Evolutionary conservation across 2,329 filamentous ascomycete species (phyloP).

Genomic region (Colletotrichum acutatum): DNA sequence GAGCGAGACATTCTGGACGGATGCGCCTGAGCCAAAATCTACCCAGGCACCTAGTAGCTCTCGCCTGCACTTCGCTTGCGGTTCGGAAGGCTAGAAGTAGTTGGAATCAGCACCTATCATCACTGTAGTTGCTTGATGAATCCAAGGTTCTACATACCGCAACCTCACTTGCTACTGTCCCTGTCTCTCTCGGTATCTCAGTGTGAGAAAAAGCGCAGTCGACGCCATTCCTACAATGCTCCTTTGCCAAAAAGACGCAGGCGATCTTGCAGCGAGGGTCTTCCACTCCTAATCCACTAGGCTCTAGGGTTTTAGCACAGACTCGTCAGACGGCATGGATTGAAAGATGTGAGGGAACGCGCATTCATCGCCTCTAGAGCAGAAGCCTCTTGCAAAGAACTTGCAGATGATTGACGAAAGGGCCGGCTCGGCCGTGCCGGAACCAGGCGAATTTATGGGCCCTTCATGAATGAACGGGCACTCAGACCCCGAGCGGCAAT

Average conservation of each 20-base stretch:
- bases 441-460: neutral
- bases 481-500: neutral
- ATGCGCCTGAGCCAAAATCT: constrained; percentile 39
- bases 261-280: neutral
- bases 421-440: neutral
- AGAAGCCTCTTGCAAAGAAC: neutral
- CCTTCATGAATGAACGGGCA: neutral
- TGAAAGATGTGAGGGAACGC: neutral
- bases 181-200: neutral
- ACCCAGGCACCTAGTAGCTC: neutral
- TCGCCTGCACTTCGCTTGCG: neutral
- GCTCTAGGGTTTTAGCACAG: too few relatives aligned
- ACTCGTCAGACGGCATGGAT: too few relatives aligned
- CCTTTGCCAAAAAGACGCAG: neutral
- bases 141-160: neutral
- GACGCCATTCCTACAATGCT: neutral
- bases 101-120: neutral
- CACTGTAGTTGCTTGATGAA: neutral
- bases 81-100: neutral
- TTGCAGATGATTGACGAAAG: neutral
- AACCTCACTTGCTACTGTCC: neutral
- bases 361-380: neutral
- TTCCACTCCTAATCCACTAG: neutral
- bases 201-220: neutral
- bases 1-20: constrained; percentile 42